Evolutionary conservation across 768 basidiomycete species (phyloP), one percentile per base, ranked within the genome.

Genomic region (Rickenella mellea): DNA sequence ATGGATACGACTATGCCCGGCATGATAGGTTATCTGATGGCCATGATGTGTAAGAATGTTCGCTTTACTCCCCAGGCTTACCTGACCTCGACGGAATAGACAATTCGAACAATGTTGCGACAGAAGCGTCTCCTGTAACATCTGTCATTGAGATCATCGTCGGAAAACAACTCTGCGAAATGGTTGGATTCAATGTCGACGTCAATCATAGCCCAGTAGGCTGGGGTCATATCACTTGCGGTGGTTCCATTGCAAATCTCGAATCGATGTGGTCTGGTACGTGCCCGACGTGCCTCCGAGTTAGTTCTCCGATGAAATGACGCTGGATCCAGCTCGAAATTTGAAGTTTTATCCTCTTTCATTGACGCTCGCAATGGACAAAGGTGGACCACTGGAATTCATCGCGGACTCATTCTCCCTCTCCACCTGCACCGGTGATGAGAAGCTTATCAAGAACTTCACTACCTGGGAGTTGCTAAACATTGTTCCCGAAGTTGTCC

Each of bases 311-410:
- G n/a, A 14, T 8, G 41, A 7, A 21, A 21, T 29, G 4, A 28
- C 46, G 35, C 44, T 27, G 37, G 43, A 45, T 32, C 5, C 50
- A 65, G 71, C 69, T 12, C 67, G 69, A 10, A 70, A 71, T 49
- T 53, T 71, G 41, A 71, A 72, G 45, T 71, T 59, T 43, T 72
- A 69, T 45, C 64, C 70, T 1, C 51, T 73, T 1, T 61, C 70
- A 5, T 51, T 71, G 6, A 42, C 43, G 2, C 31, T 39, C 15
- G 65, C 66, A 4, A 63, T 68, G 51, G 45, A 43, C 20, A 50
- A 51, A 5, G 46, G 46, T 14, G 17, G 42, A 6, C 55, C 54
- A 8, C 58, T 70, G 10, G 39, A 44, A 0, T 68, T 60, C 37
- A 51, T 70, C 26, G 46, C 56, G 1, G 22, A 46, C 17, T 42